phyloP scores from a whole-genome alignment of 2,329 filamentous ascomycete species.

The Leptosphaerulina australis region DNA sequence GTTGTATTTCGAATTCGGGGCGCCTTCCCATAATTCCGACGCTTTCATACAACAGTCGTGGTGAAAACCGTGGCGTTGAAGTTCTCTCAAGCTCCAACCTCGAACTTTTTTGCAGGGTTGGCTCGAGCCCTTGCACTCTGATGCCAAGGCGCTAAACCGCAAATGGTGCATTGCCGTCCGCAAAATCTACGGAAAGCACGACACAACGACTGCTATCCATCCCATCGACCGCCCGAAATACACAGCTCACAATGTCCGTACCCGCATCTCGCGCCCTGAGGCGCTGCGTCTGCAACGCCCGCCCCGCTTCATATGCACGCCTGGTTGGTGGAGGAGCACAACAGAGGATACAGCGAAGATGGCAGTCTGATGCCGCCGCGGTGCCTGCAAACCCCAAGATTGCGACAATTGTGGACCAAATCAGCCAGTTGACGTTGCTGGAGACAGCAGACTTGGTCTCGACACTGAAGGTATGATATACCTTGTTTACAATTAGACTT shows the following conservation, averaged over 20 bases:
- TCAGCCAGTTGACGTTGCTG: slow-evolving; percentile 94
- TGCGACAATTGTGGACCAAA: slow-evolving; percentile 92
- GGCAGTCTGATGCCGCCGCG: slow-evolving; percentile 78
- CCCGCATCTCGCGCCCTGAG: slow-evolving; percentile 53
- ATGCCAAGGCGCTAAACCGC: slow-evolving; percentile 36
- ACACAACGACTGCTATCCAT: slow-evolving; percentile 27
- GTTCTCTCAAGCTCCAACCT: slow-evolving; percentile 20
- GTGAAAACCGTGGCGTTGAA: slow-evolving; percentile 26
- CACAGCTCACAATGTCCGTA: slow-evolving; percentile 50
- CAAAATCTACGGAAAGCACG: slow-evolving; percentile 35
- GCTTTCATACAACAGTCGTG: slow-evolving; percentile 29
- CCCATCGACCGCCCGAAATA: slow-evolving; percentile 27
- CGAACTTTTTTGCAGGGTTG: slow-evolving; percentile 30
- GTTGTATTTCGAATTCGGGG: slow-evolving; percentile 27
- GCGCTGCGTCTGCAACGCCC: slow-evolving; percentile 51
- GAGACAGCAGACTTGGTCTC: slow-evolving; percentile 97
- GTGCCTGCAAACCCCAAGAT: slow-evolving; percentile 83
- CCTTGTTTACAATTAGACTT: neutral
- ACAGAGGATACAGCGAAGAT: slow-evolving; percentile 66
- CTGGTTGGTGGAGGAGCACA: slow-evolving; percentile 45
- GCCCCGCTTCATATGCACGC: slow-evolving; percentile 34
- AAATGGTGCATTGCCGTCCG: slow-evolving; percentile 30
- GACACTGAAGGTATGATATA: slow-evolving; percentile 78
- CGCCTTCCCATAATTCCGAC: slow-evolving; percentile 48
- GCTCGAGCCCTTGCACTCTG: slow-evolving; percentile 1